A percentile compares a stretch with the other conserved stretches of the same genome.
Conservation (phyloP, 176 grass and related monocot species). For the Cymbopogon citratus region DNA sequence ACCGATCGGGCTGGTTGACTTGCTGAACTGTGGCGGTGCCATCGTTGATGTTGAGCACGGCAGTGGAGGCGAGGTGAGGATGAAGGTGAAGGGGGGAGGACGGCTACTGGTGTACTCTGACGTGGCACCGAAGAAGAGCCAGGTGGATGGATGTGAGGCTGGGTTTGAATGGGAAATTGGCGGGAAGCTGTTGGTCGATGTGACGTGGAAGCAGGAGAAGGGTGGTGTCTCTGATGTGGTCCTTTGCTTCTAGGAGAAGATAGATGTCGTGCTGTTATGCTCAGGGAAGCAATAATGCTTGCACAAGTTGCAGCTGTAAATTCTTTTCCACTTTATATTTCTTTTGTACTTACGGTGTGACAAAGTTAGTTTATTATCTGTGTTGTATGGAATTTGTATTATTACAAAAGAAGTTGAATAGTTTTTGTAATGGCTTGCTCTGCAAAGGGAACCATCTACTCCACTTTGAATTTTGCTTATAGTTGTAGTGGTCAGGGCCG, state of each 20-base stretch:
- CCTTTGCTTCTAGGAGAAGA: constrained; percentile 6
- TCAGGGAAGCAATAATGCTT: neutral
- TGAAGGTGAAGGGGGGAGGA: constrained; percentile 54
- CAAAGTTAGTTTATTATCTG: neutral
- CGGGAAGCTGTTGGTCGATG: constrained; percentile 41
- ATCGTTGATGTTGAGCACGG: constrained; percentile 9
- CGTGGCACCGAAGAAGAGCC: constrained; percentile 14
- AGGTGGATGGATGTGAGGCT: constrained; percentile 35
- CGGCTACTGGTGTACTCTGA: constrained; percentile 43
- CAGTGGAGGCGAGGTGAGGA: neutral
- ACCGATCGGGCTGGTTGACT: constrained; percentile 44
- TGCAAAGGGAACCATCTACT: too few species aligned
- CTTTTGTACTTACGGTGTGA: neutral
- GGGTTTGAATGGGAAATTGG: constrained; percentile 35
- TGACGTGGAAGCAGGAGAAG: constrained; percentile 44
- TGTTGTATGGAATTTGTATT: neutral
- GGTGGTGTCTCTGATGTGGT: neutral
- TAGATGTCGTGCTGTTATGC: neutral
- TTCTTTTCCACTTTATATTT: neutral
- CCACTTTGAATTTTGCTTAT: too few species aligned
- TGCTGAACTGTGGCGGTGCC: constrained; percentile 60
- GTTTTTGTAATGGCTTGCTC: too few species aligned
- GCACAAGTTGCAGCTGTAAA: neutral
- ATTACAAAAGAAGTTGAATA: neutral
- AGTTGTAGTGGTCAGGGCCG: too few species aligned